Evolutionary conservation across 2,329 filamentous ascomycete species (phyloP).

Genomic region (Claviceps sp.): DNA sequence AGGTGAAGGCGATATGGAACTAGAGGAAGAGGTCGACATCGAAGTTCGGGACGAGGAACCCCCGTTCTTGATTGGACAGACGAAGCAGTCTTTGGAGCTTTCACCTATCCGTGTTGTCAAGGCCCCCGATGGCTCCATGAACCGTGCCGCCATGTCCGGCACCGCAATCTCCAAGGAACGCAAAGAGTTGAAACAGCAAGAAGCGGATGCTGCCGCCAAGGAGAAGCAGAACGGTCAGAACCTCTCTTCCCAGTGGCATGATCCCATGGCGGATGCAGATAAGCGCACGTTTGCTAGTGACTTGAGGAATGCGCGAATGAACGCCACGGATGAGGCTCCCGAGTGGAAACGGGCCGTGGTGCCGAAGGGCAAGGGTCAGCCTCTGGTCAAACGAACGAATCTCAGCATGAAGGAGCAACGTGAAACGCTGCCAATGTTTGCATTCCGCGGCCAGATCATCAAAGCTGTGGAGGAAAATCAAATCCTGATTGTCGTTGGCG

Average conservation of each 20-base stretch:
- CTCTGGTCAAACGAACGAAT: conserved; percentile 72
- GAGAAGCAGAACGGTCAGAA: conserved; percentile 65
- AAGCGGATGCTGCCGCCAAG: conserved; percentile 61
- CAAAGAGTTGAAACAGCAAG: conserved; percentile 76
- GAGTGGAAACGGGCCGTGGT: conserved; percentile 86
- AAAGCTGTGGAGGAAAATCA: conserved; percentile 81
- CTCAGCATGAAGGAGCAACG: conserved; percentile 93
- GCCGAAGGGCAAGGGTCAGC: conserved; percentile 49
- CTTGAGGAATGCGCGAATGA: conserved; percentile 52
- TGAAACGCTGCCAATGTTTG: conserved; percentile 77
- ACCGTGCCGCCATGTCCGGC: conserved; percentile 89
- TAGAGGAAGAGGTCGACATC: conserved; percentile 95
- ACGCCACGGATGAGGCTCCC: conserved; percentile 57
- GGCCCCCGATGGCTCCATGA: conserved; percentile 94
- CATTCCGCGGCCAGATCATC: conserved; percentile 76
- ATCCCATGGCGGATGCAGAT: conserved; percentile 83
- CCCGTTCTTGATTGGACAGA: conserved; percentile 89
- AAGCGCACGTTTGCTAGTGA: conserved; percentile 84
- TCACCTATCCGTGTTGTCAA: conserved; percentile 95
- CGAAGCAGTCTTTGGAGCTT: conserved; percentile 86
- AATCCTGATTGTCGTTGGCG: conserved; percentile 87
- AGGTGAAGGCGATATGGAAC: conserved; percentile 75
- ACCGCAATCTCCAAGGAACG: conserved; percentile 80
- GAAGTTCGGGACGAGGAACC: conserved; percentile 94
- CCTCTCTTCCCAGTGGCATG: conserved; percentile 83